Base-by-base conservation (phyloP, 208 protist species). In the Naegleria fowleri region DNA sequence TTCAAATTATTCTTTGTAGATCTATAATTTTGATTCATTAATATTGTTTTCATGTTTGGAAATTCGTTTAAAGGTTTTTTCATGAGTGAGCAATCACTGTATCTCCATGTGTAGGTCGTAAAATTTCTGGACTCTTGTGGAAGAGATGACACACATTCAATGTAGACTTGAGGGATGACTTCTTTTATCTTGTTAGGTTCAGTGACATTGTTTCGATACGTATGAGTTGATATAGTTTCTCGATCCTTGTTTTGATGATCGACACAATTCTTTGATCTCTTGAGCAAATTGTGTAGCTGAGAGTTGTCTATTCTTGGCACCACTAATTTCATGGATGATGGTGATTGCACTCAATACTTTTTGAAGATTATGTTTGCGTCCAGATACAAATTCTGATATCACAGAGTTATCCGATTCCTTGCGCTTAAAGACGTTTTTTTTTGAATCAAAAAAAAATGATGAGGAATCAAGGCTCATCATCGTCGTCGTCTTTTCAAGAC, bases 1-100 rank as follows among this genome's bases (percentile, higher is more conserved):
- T 19, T 7, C 36, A 87, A 52, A 55, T 52, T 87, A 52, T 33
- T 52, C 39, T 87, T n/a, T 87, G 84, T 87, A 36, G 84, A 87
- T 43, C 84, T 43, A 39, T 87, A 87, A 52, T 43, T 55, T 40
- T 52, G 9, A 3, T n/a, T 29, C 0, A 87, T 2, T 4, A 25
- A 29, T 40, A 87, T 13, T 7, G 9, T n/a, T 52, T 55, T 55
- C 7, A 52, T 39, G 51, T 52, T 52, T 87, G 39, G 84, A n/a
- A 87, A 87, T 16, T 87, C 40, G 2, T 52, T n/a, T 16, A 29
- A 22, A 29, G 52, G 5, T 38, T 48, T 87, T 43, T 55, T 11
- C 40, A 87, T 33, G 5, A 40, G 36, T 36, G 19, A 19, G 36
- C 11, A n/a, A 52, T 87, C 25, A 52, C n/a, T 19, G 33, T 52